Percentiles rank a stretch among this genome's conserved stretches.
Evolutionary conservation across 2,329 filamentous ascomycete species (phyloP).

Genomic region (Celoporthe dispersa): DNA sequence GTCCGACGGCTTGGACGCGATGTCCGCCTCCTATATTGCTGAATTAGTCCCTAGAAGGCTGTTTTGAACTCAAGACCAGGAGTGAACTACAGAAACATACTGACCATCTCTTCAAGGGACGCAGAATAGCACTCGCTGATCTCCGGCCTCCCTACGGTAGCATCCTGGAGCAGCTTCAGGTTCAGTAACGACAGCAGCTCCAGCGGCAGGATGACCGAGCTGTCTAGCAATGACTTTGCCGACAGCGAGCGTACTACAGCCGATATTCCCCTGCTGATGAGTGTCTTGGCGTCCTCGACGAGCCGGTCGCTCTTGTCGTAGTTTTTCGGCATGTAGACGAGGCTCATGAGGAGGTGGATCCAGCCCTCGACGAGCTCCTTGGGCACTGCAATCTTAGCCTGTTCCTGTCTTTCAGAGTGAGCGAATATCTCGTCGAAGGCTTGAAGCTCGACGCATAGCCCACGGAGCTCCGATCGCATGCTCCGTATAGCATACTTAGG

Average conservation of each 20-base stretch:
- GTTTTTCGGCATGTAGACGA: background rate
- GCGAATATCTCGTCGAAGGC: background rate
- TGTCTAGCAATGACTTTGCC: background rate
- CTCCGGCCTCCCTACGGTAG: background rate
- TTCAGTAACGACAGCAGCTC: background rate
- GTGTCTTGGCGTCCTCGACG: background rate
- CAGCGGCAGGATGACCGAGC: background rate
- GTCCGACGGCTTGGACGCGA: background rate
- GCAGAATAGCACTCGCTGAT: background rate
- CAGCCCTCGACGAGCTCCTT: background rate
- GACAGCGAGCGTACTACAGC: background rate
- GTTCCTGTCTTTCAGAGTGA: background rate
- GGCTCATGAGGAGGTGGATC: conserved; percentile 1
- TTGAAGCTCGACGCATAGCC: background rate
- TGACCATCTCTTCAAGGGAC: background rate
- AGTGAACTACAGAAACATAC: background rate
- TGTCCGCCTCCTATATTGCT: background rate
- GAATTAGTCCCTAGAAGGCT: background rate
- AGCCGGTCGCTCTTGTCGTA: background rate
- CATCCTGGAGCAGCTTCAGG: background rate
- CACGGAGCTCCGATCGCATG: background rate
- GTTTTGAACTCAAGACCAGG: background rate
- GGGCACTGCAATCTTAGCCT: background rate
- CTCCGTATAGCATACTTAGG: background rate
- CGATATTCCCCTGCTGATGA: background rate